Conservation (phyloP, 2,329 filamentous ascomycete genomes). For the Fusarium piperis region DNA sequence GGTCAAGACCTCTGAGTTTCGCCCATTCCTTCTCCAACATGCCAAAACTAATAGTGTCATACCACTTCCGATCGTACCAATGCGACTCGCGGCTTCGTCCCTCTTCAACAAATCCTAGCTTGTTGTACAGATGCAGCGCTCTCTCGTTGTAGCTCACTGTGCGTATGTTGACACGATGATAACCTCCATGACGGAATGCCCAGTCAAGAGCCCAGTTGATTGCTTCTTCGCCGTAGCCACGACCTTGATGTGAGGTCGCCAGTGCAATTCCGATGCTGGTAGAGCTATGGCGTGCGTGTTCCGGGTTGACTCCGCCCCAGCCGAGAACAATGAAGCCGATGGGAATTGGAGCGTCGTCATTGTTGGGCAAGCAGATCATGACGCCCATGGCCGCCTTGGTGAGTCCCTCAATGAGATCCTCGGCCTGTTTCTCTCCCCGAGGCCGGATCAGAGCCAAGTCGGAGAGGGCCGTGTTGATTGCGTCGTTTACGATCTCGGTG, state of each 20-base stretch:
- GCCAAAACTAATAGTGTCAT: slow-evolving; percentile 45
- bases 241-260: slow-evolving; percentile 45
- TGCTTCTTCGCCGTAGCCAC: slow-evolving; percentile 58
- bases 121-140: slow-evolving; percentile 54
- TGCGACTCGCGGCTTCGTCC: slow-evolving; percentile 53
- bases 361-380: slow-evolving; percentile 5
- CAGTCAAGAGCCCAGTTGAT: slow-evolving; percentile 59
- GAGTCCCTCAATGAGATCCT: not conserved
- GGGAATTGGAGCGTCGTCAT: not conserved
- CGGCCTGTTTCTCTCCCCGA: not conserved
- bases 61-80: slow-evolving; percentile 55
- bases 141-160: slow-evolving; percentile 55
- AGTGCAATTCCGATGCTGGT: slow-evolving; percentile 50
- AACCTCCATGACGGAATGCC: slow-evolving; percentile 54
- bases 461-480: slow-evolving; percentile 2
- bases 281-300: not conserved
- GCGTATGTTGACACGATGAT: slow-evolving; percentile 55
- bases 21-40: slow-evolving; percentile 54
- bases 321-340: slow-evolving; percentile 23
- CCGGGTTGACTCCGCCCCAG: not conserved
- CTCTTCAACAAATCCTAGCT: slow-evolving; percentile 57
- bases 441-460: slow-evolving; percentile 8
- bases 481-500: slow-evolving; percentile 16
- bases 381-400: slow-evolving; percentile 2
- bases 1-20: slow-evolving; percentile 16